These are phyloP conservation scores for Pythium oligandrum DNA, from an alignment of 352 stramenopile species.

Conservation along the genomic window DNA sequence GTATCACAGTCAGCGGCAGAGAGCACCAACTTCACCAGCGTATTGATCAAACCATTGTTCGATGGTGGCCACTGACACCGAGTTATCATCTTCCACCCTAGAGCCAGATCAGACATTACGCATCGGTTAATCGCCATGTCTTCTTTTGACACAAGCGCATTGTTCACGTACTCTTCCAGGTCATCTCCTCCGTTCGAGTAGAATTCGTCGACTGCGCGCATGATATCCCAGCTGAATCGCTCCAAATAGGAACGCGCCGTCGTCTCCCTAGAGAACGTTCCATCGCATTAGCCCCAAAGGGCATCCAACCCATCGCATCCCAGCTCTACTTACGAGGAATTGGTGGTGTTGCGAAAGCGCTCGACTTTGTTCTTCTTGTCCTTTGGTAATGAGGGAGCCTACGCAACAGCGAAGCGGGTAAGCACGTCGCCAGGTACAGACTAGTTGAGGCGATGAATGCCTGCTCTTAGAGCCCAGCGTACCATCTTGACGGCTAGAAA, in stretches of 20 bases:
- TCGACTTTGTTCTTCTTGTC: conserved; percentile 74
- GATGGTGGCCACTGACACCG: conserved; percentile 20
- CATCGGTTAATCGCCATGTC: too few species aligned
- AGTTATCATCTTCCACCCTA: conserved; percentile 9
- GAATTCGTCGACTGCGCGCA: conserved; percentile 75
- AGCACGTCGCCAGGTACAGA: background rate
- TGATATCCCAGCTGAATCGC: conserved; percentile 76
- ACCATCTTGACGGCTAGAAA: too few species aligned
- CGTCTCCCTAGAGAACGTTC: conserved; percentile 35
- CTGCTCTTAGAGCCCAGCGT: too few species aligned
- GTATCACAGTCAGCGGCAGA: background rate
- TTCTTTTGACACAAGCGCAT: too few species aligned
- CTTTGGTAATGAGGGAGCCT: conserved; percentile 20
- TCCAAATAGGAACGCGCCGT: conserved; percentile 70
- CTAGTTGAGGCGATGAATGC: too few species aligned
- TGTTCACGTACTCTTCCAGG: conserved; percentile 4
- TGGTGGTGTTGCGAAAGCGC: conserved; percentile 73
- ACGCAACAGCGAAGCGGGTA: background rate
- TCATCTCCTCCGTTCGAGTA: conserved; percentile 56
- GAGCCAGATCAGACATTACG: too few species aligned
- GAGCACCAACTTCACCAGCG: conserved; percentile 9
- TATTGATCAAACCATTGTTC: conserved; percentile 41
- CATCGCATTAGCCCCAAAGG: background rate
- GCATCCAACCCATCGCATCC: background rate
- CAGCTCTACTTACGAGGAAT: conserved; percentile 40